Evolutionary conservation across 345 rosid species (phyloP).

Genomic region (Noccaea bulbosa): DNA sequence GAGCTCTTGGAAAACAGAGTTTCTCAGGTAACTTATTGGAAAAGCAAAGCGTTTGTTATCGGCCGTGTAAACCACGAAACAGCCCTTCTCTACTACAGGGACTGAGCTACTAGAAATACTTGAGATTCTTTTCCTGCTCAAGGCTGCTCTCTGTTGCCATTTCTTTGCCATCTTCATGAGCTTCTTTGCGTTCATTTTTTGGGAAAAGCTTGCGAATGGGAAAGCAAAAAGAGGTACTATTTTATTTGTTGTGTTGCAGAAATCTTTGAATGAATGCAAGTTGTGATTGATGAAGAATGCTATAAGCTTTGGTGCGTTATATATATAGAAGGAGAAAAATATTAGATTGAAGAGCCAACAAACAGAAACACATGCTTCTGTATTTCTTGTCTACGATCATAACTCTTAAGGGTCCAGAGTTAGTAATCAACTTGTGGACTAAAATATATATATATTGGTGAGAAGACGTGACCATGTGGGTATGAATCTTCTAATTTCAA

Average conservation of each 20-base stretch:
- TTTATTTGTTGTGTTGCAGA: not conserved
- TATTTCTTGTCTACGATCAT: not conserved
- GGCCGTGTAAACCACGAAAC: constrained; percentile 45
- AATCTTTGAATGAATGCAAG: not conserved
- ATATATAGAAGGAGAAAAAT: not conserved
- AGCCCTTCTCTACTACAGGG: constrained; percentile 26
- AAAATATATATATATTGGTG: not conserved
- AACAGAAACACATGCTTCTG: constrained; percentile 10
- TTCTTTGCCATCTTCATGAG: constrained; percentile 35
- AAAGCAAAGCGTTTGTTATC: constrained; percentile 25
- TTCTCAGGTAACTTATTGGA: constrained; percentile 37
- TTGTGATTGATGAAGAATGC: constrained; percentile 20
- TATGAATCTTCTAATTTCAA: not conserved
- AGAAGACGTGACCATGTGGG: constrained; percentile 17
- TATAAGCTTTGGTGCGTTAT: not conserved
- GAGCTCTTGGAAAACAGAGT: constrained; percentile 42
- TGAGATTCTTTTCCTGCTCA: constrained; percentile 31
- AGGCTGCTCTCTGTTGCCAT: constrained; percentile 32
- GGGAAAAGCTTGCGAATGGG: too few species aligned
- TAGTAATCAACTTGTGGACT: constrained; percentile 13
- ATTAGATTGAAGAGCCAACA: not conserved
- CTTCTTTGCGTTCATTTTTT: constrained; percentile 23
- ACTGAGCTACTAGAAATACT: constrained; percentile 12
- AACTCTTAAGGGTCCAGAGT: constrained; percentile 7
- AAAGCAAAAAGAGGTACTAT: not conserved